Conservation (phyloP, 345 rosid genomes). For the Syzygium oleosum region DNA sequence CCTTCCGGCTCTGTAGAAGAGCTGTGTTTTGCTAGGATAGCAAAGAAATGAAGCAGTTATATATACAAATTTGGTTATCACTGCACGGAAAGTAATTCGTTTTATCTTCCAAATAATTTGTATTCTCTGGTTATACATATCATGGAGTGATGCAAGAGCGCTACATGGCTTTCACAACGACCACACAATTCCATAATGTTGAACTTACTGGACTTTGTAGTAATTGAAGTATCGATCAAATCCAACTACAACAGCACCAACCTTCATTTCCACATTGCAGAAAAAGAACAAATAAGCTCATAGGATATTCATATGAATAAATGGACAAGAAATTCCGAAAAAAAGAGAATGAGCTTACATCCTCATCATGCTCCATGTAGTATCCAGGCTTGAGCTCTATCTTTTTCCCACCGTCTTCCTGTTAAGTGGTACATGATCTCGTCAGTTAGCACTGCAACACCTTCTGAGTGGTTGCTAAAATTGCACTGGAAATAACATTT, state of each 20-base stretch:
- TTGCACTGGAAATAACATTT: background rate
- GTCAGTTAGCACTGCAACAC: background rate
- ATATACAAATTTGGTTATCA: background rate
- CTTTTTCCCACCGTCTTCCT: constrained; percentile 76
- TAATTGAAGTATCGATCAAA: constrained; percentile 82
- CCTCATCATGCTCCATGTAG: constrained; percentile 78
- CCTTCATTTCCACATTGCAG: constrained; percentile 25
- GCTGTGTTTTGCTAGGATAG: background rate
- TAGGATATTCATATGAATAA: background rate
- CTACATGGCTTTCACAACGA: background rate
- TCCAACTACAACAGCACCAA: constrained; percentile 97
- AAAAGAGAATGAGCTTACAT: constrained; percentile 29
- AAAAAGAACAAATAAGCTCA: background rate
- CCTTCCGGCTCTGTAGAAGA: background rate
- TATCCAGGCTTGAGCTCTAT: constrained; percentile 74
- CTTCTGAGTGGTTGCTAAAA: background rate
- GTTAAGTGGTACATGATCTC: constrained; percentile 6
- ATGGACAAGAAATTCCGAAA: background rate
- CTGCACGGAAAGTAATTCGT: background rate
- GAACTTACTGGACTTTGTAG: constrained; percentile 81
- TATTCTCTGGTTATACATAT: background rate
- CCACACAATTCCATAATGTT: background rate
- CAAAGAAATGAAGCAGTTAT: background rate
- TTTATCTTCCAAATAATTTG: background rate
- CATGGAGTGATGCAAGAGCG: background rate